A percentile compares a stretch with the other conserved stretches of the same genome.
phyloP scores from a whole-genome alignment of 495 filamentous ascomycete species.

The Penicillium bovifimosum region DNA sequence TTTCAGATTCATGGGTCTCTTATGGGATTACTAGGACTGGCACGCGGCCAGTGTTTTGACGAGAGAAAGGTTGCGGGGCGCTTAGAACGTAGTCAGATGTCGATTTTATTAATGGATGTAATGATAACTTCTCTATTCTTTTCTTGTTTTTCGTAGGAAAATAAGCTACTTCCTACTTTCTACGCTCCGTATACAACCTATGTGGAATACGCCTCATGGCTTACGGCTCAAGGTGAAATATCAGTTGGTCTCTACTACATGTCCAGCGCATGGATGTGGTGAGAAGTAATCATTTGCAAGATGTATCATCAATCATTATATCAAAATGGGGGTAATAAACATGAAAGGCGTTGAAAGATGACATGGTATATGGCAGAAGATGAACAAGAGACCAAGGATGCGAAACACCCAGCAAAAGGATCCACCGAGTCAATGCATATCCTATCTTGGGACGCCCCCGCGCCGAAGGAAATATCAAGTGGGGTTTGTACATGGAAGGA shows the following conservation, averaged over 20 bases:
- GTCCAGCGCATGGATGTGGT: not conserved
- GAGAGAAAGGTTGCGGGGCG: constrained; percentile 14
- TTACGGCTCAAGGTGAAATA: not conserved
- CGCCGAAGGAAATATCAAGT: not conserved
- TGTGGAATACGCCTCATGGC: too few relatives aligned
- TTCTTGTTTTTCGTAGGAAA: not conserved
- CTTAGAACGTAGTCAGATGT: constrained; percentile 20
- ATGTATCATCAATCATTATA: constrained; percentile 27
- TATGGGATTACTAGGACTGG: not conserved
- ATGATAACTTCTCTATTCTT: constrained; percentile 22
- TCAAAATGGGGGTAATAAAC: constrained; percentile 15
- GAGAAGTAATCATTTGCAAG: not conserved
- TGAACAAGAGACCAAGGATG: constrained; percentile 6
- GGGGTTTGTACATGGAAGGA: not conserved
- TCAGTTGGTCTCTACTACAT: not conserved
- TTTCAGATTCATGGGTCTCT: not conserved
- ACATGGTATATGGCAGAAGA: constrained; percentile 24
- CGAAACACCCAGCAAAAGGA: constrained; percentile 3
- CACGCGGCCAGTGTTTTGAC: constrained; percentile 1
- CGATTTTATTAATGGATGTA: constrained; percentile 34
- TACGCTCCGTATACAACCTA: too few relatives aligned
- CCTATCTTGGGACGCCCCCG: not conserved
- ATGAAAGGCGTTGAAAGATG: constrained; percentile 12
- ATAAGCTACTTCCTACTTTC: not conserved
- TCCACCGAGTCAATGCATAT: not conserved